phyloP scores from a whole-genome alignment of 2,329 filamentous ascomycete genomes.

The Colletotrichum caudatum region DNA sequence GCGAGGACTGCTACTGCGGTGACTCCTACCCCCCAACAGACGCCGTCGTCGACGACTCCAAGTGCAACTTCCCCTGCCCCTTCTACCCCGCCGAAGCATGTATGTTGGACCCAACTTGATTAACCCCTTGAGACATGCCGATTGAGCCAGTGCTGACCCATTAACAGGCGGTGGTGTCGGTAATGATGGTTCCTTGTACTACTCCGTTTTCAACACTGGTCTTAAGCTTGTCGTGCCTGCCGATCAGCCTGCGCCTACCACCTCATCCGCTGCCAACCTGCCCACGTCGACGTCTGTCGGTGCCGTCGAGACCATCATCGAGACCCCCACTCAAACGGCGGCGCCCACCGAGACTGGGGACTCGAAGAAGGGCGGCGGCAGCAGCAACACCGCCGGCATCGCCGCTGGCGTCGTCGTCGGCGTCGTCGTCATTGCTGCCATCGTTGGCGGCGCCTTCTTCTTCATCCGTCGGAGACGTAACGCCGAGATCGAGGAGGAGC shows the following conservation, averaged over 20 bases:
- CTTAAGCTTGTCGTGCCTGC: constrained; percentile 55
- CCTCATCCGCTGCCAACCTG: constrained; percentile 44
- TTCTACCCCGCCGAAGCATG: constrained; percentile 74
- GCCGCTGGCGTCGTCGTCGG: constrained; percentile 90
- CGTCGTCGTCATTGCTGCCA: constrained; percentile 75
- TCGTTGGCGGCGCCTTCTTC: constrained; percentile 78
- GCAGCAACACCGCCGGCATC: constrained; percentile 83
- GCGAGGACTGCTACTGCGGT: constrained; percentile 80
- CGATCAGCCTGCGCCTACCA: constrained; percentile 47
- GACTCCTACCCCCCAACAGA: constrained; percentile 71
- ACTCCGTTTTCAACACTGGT: constrained; percentile 65
- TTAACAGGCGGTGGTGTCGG: constrained; percentile 52
- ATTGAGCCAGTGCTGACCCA: constrained; percentile 18
- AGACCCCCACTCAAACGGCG: constrained; percentile 22
- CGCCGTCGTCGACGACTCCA: constrained; percentile 64
- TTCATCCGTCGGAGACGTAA: constrained; percentile 81
- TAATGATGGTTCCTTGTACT: constrained; percentile 45
- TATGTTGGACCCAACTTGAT: constrained; percentile 55
- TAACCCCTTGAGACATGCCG: neutral
- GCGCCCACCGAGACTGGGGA: constrained; percentile 38
- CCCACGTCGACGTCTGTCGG: constrained; percentile 40
- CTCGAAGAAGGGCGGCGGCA: constrained; percentile 52
- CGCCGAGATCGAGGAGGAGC: constrained; percentile 84
- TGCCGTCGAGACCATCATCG: constrained; percentile 22
- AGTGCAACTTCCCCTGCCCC: constrained; percentile 75